phyloP scores from a whole-genome alignment of 2,329 filamentous ascomycete species.

The Ceratocystis cacaofunesta region DNA sequence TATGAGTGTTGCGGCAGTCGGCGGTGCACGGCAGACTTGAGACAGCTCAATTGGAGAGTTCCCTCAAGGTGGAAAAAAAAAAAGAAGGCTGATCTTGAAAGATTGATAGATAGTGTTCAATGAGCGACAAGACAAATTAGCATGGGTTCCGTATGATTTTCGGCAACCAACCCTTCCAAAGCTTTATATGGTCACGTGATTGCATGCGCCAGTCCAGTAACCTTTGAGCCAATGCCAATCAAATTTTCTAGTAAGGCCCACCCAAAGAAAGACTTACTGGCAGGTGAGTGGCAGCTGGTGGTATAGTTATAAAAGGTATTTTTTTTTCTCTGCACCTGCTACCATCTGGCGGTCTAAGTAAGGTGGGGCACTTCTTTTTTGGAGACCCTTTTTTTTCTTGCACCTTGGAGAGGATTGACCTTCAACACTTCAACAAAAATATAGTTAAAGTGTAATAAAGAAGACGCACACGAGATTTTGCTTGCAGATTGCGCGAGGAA shows the following conservation, averaged over 20 bases:
- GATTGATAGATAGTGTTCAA: neutral
- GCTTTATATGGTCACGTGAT: conserved; percentile 12
- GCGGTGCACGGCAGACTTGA: conserved; percentile 8
- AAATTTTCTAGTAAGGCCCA: conserved; percentile 8
- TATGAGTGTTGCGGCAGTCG: conserved; percentile 3
- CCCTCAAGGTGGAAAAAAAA: conserved; percentile 23
- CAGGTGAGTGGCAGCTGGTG: neutral
- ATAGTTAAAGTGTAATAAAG: no score
- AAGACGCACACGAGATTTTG: no score
- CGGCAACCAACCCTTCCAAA: conserved; percentile 10
- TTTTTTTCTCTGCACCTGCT: neutral
- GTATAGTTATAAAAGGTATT: no score
- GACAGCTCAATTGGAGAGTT: conserved; percentile 24
- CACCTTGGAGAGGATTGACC: neutral
- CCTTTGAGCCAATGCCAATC: conserved; percentile 17
- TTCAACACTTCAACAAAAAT: neutral
- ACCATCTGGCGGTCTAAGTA: neutral
- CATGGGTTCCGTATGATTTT: conserved; percentile 18
- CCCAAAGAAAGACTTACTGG: neutral
- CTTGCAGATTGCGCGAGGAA: neutral
- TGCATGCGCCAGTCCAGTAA: conserved; percentile 14
- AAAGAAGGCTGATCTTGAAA: conserved; percentile 5
- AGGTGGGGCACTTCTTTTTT: conserved; percentile 1
- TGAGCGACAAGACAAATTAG: conserved; percentile 14
- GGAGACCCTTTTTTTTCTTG: conserved; percentile 6